phyloP scores from a whole-genome alignment of 495 filamentous ascomycete genomes.

The Penicillium roqueforti region DNA sequence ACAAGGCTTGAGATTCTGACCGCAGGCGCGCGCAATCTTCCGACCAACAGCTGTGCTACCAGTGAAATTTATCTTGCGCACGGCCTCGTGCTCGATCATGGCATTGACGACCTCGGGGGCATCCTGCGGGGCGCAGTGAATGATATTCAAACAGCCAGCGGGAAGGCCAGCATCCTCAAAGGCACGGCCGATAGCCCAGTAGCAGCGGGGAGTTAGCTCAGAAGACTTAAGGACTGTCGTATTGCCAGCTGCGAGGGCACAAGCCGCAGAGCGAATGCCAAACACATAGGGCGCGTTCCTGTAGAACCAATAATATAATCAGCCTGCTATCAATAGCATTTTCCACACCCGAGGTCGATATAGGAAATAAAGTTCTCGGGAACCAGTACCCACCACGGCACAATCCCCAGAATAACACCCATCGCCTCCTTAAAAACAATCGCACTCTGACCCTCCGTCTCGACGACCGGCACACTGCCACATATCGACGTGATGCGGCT shows the following conservation, averaged over 20 bases:
- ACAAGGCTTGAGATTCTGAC: constrained; percentile 53
- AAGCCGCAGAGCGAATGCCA: constrained; percentile 62
- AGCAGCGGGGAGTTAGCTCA: constrained; percentile 68
- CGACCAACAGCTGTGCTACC: constrained; percentile 54
- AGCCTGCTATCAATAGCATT: background rate
- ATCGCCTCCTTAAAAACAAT: constrained; percentile 74
- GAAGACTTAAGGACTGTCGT: constrained; percentile 71
- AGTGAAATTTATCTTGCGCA: constrained; percentile 61
- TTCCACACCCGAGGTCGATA: no score
- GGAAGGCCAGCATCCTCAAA: constrained; percentile 70
- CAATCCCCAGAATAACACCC: constrained; percentile 76
- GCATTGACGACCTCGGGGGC: constrained; percentile 51
- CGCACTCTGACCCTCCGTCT: constrained; percentile 53
- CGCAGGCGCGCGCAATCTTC: constrained; percentile 52
- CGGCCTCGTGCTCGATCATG: constrained; percentile 52
- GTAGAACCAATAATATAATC: background rate
- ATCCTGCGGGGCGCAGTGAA: constrained; percentile 49
- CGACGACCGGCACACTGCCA: constrained; percentile 59
- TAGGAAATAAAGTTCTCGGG: background rate
- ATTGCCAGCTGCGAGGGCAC: constrained; percentile 77
- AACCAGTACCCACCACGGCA: constrained; percentile 74
- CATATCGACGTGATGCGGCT: constrained; percentile 58
- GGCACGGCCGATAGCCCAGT: constrained; percentile 64
- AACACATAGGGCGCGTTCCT: constrained; percentile 66
- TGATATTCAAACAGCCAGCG: constrained; percentile 50